A percentile compares a stretch with the other conserved stretches of the same genome.
Evolutionary conservation across 2,329 filamentous ascomycete genomes (phyloP).

Genomic region (Pseudopithomyces chartarum): DNA sequence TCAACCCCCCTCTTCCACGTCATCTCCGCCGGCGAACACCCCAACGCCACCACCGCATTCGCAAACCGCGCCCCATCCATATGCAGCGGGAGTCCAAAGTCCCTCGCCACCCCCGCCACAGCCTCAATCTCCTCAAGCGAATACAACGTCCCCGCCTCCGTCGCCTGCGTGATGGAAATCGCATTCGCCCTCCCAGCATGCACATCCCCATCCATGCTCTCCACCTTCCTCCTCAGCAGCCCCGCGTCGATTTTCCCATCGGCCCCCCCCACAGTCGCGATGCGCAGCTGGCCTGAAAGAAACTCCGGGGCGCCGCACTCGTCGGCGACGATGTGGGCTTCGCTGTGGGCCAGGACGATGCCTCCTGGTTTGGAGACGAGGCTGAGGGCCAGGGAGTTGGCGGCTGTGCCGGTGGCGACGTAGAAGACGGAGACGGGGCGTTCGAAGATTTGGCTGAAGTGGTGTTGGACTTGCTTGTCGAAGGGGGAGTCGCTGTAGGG

Average conservation of each 20-base stretch:
- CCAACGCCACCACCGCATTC: not conserved
- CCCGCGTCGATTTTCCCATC: conserved; percentile 1
- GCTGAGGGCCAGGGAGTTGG: conserved; percentile 1
- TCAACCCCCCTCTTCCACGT: not conserved
- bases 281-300: not conserved
- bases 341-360: not conserved
- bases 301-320: not conserved
- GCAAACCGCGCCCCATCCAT: not conserved
- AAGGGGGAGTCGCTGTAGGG: not conserved
- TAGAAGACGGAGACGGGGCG: not conserved
- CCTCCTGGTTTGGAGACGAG: not conserved
- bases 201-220: not conserved
- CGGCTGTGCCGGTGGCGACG: not conserved
- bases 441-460: conserved; percentile 1
- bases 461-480: not conserved
- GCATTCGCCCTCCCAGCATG: not conserved
- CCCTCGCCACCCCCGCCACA: not conserved
- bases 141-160: not conserved
- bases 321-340: not conserved
- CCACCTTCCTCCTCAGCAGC: not conserved
- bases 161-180: not conserved
- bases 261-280: not conserved
- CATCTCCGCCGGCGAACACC: not conserved
- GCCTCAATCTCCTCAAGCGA: conserved; percentile 1
- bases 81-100: not conserved